phyloP scores from a whole-genome alignment of 768 basidiomycete species.

The Mycena galericulata region DNA sequence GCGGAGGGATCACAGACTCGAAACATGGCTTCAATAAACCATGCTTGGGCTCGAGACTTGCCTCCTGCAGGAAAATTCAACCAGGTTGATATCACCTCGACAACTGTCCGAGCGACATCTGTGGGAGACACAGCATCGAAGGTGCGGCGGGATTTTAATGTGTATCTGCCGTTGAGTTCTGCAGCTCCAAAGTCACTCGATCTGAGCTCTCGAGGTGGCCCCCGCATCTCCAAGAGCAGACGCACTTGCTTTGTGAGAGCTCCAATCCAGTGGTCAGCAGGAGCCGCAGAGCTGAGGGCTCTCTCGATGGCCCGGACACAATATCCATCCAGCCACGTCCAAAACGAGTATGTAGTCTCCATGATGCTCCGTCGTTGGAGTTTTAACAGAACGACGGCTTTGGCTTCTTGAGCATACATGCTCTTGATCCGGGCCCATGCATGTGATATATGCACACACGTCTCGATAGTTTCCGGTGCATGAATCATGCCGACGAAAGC shows the following conservation, averaged over 20 bases:
- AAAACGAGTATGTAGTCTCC: constrained; percentile 1
- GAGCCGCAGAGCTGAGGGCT: background rate
- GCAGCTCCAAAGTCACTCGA: background rate
- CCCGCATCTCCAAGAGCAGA: too few relatives aligned
- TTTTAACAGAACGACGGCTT: background rate
- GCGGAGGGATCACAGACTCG: background rate
- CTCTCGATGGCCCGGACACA: background rate
- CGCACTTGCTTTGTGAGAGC: background rate
- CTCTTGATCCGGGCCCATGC: background rate
- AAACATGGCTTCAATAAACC: constrained; percentile 1
- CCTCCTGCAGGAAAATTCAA: background rate
- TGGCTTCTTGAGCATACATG: background rate
- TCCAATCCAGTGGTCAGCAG: background rate
- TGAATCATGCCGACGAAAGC: constrained; percentile 1
- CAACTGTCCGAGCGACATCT: background rate
- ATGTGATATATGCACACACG: background rate
- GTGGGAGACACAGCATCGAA: background rate
- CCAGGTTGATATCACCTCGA: background rate
- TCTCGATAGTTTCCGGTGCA: background rate
- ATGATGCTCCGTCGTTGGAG: constrained; percentile 5
- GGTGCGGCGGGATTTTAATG: background rate
- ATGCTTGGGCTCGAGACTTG: background rate
- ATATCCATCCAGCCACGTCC: constrained; percentile 9
- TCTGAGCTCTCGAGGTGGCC: background rate
- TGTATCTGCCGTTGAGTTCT: background rate